phyloP scores from a whole-genome alignment of 75 land plant species.

The Cunninghamia lanceolata region DNA sequence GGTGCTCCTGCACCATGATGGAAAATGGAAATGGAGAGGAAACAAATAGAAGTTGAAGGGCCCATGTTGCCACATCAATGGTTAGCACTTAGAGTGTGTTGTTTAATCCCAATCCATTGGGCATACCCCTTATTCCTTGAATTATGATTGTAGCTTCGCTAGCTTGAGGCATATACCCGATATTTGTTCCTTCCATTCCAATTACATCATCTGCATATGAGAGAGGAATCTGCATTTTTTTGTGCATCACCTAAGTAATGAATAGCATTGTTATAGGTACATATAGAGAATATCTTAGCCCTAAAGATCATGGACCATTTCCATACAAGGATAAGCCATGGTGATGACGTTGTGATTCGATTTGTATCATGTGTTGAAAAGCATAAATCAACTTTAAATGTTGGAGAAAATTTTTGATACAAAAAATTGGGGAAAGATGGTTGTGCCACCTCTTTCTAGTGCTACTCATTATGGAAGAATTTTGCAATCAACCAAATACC shows the following conservation, averaged over 20 bases:
- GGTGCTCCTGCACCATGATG: no score
- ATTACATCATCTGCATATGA: slow-evolving; percentile 87
- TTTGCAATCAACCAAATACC: slow-evolving; percentile 84
- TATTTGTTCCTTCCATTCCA: no score
- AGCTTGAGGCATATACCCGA: slow-evolving; percentile 76
- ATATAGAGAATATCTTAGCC: slow-evolving; percentile 32
- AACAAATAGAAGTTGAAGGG: no score
- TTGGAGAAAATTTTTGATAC: slow-evolving; percentile 56
- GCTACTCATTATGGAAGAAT: no score
- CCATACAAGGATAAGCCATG: slow-evolving; percentile 65
- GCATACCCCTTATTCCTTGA: slow-evolving; percentile 70
- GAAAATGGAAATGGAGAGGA: no score
- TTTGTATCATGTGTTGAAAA: slow-evolving; percentile 43
- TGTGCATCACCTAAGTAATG: slow-evolving; percentile 84
- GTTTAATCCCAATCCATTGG: no score
- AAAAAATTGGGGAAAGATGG: no score
- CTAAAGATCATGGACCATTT: slow-evolving; percentile 44
- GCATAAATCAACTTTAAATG: slow-evolving; percentile 35
- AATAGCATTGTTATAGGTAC: slow-evolving; percentile 43
- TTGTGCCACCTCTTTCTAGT: no score
- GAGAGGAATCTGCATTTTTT: slow-evolving; percentile 85
- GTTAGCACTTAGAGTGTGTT: no score
- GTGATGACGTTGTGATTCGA: slow-evolving; percentile 31
- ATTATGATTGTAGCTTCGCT: slow-evolving; percentile 87
- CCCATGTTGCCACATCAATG: no score